phyloP scores from a whole-genome alignment of 306 rosid species.

The Sindora glabra region DNA sequence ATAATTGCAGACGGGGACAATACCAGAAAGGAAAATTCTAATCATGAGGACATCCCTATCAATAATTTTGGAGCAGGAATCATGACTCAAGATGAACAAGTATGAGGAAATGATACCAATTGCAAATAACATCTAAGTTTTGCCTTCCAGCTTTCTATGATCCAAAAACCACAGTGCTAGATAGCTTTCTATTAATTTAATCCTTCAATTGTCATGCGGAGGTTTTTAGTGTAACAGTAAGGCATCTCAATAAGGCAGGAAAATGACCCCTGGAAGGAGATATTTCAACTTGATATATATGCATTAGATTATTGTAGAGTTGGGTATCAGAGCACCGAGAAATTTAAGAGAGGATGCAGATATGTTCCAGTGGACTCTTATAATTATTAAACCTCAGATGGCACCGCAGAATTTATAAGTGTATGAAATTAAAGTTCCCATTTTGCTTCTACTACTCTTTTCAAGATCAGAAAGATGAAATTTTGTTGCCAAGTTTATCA shows the following conservation, averaged over 20 bases:
- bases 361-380: no score
- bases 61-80: constrained; percentile 12
- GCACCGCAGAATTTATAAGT: no score
- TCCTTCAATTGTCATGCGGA: constrained; percentile 6
- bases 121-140: not conserved
- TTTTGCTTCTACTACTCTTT: not conserved
- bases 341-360: no score
- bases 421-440: not conserved
- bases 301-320: not conserved
- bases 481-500: not conserved
- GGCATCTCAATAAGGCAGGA: constrained; percentile 5
- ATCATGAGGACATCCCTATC: constrained; percentile 22
- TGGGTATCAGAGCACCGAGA: not conserved
- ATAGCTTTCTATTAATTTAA: constrained; percentile 2
- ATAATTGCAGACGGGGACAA: constrained; percentile 4
- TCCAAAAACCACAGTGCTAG: constrained; percentile 4
- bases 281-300: not conserved
- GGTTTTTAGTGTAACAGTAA: constrained; percentile 3
- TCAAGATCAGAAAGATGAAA: not conserved
- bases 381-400: no score
- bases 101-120: not conserved
- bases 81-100: constrained; percentile 14
- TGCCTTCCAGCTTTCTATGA: not conserved
- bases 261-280: not conserved
- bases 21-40: constrained; percentile 18